A percentile compares a stretch with the other conserved stretches of the same genome.
phyloP scores from a whole-genome alignment of 495 filamentous ascomycete genomes.

The Elaphomyces granulatus region DNA sequence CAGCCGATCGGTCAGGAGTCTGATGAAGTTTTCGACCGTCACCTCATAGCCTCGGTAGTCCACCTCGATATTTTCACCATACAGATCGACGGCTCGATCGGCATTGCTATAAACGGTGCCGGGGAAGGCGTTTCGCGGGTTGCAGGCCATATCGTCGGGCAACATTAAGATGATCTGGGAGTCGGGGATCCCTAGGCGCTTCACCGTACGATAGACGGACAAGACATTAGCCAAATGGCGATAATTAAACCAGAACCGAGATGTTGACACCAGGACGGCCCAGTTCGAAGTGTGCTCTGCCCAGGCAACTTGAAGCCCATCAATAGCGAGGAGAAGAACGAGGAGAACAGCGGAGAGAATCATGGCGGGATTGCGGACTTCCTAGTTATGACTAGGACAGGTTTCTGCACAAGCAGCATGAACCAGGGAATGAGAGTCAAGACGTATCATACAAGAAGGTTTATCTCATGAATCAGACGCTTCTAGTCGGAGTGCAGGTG shows the following conservation, averaged over 20 bases:
- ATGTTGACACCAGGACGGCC: constrained; percentile 97
- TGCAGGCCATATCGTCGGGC: constrained; percentile 98
- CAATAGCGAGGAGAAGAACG: background rate
- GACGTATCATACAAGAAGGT: too few species aligned
- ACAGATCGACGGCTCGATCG: constrained; percentile 86
- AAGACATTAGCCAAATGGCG: constrained; percentile 95
- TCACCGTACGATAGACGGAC: constrained; percentile 95
- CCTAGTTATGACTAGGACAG: too few species aligned
- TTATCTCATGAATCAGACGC: too few species aligned
- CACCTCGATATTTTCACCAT: constrained; percentile 98
- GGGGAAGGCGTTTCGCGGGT: constrained; percentile 93
- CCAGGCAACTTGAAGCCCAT: background rate
- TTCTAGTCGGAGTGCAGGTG: too few species aligned
- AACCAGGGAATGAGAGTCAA: too few species aligned
- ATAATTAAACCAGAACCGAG: constrained; percentile 99
- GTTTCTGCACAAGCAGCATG: too few species aligned
- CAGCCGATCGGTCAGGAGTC: constrained; percentile 83
- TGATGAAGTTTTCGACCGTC: constrained; percentile 97
- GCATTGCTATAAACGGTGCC: constrained; percentile 98
- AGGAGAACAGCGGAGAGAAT: background rate
- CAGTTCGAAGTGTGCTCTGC: constrained; percentile 95
- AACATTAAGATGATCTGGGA: constrained; percentile 99
- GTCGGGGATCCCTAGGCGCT: constrained; percentile 93
- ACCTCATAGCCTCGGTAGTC: constrained; percentile 98
- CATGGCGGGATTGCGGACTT: too few species aligned